Base-by-base conservation (phyloP, 192 early-diverging fungal genomes). In the Backusella australiensis region DNA sequence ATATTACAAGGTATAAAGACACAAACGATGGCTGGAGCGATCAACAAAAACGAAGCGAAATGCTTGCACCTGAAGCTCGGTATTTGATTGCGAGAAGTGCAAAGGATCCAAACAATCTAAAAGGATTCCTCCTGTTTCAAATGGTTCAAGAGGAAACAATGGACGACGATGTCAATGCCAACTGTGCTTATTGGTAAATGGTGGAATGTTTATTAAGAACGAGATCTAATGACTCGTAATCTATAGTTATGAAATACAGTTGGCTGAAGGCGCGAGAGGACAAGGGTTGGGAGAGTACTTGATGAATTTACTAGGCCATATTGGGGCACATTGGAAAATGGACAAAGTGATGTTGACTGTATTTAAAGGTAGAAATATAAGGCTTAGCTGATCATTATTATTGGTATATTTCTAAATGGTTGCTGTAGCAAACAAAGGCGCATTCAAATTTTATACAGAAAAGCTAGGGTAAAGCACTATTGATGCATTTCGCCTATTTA, bases 1-100 rank as follows among this genome's bases (percentile, higher is more conserved):
- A 26, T 4, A 14, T 3, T 68, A 19, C 11, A 34, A 91, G 91
- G 23, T 92, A 92, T 72, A 80, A 82, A 67, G 82, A 84, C 9
- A 90, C 91, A 14, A 88, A 91, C 34, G 89, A 91, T 46, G 90
- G 91, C 29, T 93, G 91, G 91, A 80, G 84, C 69, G 86, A 86
- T 56, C 70, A 82, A 9, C 78, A 84, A 46, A 93, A 93, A 74
- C 78, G 69, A 38, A 56, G 66, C 1, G 91, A 93, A 75, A 87
- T 93, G 86, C 80, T 75, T 14, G 89, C 88, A 36, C 71, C 69
- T 3, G 71, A 85, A 69, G 86, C 89, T 1, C 81, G 87, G 23
- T 93, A 91, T 70, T 67, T 93, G 23, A 76, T 93, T 21, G 84
- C 85, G 17, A 77, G 83, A 29, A 72, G 80, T 38, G 67, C 76